Percentiles rank a stretch among this genome's conserved stretches.
Evolutionary conservation across 768 basidiomycete genomes (phyloP).

Genomic region (Auriscalpium vulgare): DNA sequence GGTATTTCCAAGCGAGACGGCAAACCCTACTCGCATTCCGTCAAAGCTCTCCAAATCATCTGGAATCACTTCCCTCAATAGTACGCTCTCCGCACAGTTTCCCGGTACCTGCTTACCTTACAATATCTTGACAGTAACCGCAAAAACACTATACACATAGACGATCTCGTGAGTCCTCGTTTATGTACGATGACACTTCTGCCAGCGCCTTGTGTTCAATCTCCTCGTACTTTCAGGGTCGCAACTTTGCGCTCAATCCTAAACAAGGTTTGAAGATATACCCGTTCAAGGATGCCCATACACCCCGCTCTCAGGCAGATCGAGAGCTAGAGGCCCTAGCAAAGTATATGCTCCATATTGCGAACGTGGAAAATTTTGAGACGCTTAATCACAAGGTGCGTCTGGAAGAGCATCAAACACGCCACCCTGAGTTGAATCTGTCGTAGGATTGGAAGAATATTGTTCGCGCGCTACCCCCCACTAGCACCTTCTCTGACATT

Average conservation of each 20-base stretch:
- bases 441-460: conserved; percentile 28
- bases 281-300: conserved; percentile 75
- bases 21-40: conserved; percentile 71
- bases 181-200: background rate
- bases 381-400: conserved; percentile 60
- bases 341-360: conserved; percentile 60
- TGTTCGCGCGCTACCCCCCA: conserved; percentile 17
- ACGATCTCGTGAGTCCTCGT: conserved; percentile 57
- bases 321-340: conserved; percentile 61
- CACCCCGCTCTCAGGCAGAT: conserved; percentile 52
- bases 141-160: conserved; percentile 78
- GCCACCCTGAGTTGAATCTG: background rate
- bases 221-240: conserved; percentile 15
- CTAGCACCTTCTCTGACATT: background rate
- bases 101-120: background rate
- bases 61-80: conserved; percentile 84
- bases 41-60: conserved; percentile 77
- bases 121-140: conserved; percentile 35
- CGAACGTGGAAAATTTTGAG: conserved; percentile 51
- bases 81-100: conserved; percentile 24
- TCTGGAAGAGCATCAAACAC: background rate
- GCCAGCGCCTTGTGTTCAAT: background rate
- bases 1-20: conserved; percentile 70
- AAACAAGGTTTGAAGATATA: conserved; percentile 76
- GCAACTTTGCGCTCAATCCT: conserved; percentile 87